These are phyloP conservation scores for Coffea canephora DNA, from an alignment of 257 asterid species.

Conservation along the genomic window DNA sequence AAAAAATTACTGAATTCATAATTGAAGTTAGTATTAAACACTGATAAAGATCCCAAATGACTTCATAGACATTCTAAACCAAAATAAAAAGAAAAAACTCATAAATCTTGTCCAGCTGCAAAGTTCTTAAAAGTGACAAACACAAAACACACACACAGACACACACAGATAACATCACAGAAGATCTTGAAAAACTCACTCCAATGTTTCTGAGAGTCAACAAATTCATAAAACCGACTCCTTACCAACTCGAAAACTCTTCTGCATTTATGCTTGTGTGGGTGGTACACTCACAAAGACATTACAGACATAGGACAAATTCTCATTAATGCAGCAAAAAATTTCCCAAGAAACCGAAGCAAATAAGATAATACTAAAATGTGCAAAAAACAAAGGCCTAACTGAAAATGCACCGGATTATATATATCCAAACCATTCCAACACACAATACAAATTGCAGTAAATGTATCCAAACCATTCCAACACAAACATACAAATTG, in stretches of 20 bases:
- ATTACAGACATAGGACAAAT: neutral
- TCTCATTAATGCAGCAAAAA: constrained; percentile 1
- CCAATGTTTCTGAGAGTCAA: neutral
- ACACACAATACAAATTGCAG: neutral
- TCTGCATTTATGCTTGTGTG: neutral
- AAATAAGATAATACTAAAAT: neutral
- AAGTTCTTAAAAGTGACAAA: neutral
- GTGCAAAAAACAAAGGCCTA: neutral
- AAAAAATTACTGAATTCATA: neutral
- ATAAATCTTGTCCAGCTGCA: too few relatives aligned
- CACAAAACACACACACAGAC: neutral
- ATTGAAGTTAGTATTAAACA: neutral
- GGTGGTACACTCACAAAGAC: neutral
- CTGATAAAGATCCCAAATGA: neutral
- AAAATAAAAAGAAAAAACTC: neutral
- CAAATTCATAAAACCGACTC: neutral
- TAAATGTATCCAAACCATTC: neutral
- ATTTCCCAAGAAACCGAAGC: neutral
- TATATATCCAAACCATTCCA: neutral
- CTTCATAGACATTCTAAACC: neutral
- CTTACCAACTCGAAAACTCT: neutral
- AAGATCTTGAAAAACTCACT: neutral
- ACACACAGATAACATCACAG: neutral
- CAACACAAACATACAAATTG: too few relatives aligned
- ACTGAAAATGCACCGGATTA: neutral